phyloP scores from a whole-genome alignment of 345 rosid genomes.

The Mallotus nudiflorus region DNA sequence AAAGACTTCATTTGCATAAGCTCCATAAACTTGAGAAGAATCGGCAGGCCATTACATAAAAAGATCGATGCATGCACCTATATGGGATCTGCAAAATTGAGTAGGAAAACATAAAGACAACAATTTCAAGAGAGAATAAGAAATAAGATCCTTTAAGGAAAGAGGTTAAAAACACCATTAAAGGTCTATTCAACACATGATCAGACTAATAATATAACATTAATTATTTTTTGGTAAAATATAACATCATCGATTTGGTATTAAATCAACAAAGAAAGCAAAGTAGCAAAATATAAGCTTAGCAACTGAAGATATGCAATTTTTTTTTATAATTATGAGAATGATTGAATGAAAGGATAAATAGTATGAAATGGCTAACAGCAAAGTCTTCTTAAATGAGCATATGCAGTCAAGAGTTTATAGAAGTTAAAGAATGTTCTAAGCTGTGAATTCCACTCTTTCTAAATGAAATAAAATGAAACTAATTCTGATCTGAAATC shows the following conservation, averaged over 20 bases:
- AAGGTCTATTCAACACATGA: not conserved
- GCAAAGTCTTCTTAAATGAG: not conserved
- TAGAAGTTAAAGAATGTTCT: too few species aligned
- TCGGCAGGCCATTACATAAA: slow-evolving; percentile 72
- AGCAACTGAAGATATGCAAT: not conserved
- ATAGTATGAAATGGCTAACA: not conserved
- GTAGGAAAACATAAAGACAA: slow-evolving; percentile 42
- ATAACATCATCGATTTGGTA: not conserved
- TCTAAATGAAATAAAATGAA: too few species aligned
- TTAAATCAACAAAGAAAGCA: not conserved
- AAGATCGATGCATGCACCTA: slow-evolving; percentile 72
- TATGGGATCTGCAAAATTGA: slow-evolving; percentile 80
- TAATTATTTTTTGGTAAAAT: not conserved
- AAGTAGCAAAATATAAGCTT: not conserved
- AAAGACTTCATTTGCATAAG: slow-evolving; percentile 77
- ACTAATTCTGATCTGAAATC: not conserved
- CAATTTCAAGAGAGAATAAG: slow-evolving; percentile 33
- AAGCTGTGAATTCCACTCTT: too few species aligned
- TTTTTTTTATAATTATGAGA: too few species aligned
- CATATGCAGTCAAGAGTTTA: not conserved
- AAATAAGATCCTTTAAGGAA: slow-evolving; percentile 28
- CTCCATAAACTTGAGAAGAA: slow-evolving; percentile 86
- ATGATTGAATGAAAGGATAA: not conserved
- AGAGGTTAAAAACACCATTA: slow-evolving; percentile 10
- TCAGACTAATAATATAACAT: too few species aligned